Evolutionary conservation across 352 stramenopile genomes (phyloP).

Genomic region (Pythium dissotocum): DNA sequence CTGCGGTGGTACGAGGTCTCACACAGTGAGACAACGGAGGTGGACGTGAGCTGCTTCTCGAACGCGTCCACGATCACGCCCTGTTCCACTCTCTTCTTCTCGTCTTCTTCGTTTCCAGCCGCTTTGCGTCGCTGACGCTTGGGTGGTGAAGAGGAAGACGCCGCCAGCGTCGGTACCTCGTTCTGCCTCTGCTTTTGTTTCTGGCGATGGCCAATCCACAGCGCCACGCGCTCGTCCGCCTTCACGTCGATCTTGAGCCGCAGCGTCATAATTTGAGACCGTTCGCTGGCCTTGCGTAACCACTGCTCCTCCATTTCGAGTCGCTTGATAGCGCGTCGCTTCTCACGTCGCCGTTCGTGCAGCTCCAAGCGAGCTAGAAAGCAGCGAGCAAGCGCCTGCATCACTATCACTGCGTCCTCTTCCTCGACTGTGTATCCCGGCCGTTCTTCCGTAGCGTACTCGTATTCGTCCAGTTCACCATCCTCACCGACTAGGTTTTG

Average conservation of each 20-base stretch:
- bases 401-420: conserved; percentile 45
- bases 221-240: conserved; percentile 21
- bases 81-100: conserved; percentile 12
- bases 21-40: conserved; percentile 27
- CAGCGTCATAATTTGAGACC: conserved; percentile 50
- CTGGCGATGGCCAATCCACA: conserved; percentile 30
- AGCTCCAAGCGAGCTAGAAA: conserved; percentile 45
- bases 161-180: background rate
- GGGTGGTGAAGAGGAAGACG: background rate
- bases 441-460: conserved; percentile 34
- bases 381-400: conserved; percentile 44
- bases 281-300: conserved; percentile 39
- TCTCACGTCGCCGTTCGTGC: conserved; percentile 29
- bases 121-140: conserved; percentile 13
- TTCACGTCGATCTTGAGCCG: conserved; percentile 21
- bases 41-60: conserved; percentile 14
- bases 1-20: conserved; percentile 53
- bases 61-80: conserved; percentile 9
- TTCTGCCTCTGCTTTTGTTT: conserved; percentile 4
- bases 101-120: conserved; percentile 18
- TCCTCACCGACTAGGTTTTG: background rate
- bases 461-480: conserved; percentile 21
- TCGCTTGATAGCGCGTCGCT: conserved; percentile 33
- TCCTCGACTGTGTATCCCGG: conserved; percentile 67
- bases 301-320: conserved; percentile 43